Evolutionary conservation across 1,284 basidiomycete species (phyloP), one percentile per base, ranked within the genome.

Genomic region (Lentinula novae-zelandiae): DNA sequence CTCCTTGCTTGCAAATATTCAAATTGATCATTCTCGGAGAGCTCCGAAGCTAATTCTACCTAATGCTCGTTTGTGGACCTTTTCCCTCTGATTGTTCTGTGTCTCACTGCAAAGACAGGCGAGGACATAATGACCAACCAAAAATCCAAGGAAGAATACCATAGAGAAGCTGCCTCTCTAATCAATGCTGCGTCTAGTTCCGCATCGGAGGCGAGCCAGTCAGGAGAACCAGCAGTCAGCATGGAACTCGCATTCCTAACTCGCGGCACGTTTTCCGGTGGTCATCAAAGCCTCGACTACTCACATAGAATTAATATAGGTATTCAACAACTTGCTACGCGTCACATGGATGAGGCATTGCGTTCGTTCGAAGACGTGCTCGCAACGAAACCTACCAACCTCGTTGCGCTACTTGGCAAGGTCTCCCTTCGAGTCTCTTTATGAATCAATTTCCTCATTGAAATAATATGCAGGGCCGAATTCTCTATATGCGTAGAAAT

Each of bases 301-400:
- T 54, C 50, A 60, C 66, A 66, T 55, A 52, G 33, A 5, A 61
- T 39, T 10, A 34, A 12, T 60, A 2, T 55, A 94, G 92, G 89
- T 13, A 88, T 93, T 51, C 83, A 93, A 61, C 87, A 92, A 70
- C 78, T 95, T n/a, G 89, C 92, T 3, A 87, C 84, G 8, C 82
- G 90, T 17, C 83, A 87, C 31, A 85, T 93, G 76, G 88, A 92
- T 46, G 87, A 92, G 62, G 93, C 93, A 0, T 75, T 89, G 61
- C 82, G 86, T 10, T 83, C 89, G 0, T 95, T 96, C 67, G 91
- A 95, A 17, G 81, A 82, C n/a, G 85, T 96, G n/a, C 79, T 96
- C 15, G 77, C 77, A 4, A 80, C 86, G 61, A 89, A 90, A 67
- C 91, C 93, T 0, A 93, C 87, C 8, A 95, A 97, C 69, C 70